These are phyloP conservation scores for Oryza meridionalis DNA, from an alignment of 176 grass and related monocot genomes.

Conservation along the genomic window DNA sequence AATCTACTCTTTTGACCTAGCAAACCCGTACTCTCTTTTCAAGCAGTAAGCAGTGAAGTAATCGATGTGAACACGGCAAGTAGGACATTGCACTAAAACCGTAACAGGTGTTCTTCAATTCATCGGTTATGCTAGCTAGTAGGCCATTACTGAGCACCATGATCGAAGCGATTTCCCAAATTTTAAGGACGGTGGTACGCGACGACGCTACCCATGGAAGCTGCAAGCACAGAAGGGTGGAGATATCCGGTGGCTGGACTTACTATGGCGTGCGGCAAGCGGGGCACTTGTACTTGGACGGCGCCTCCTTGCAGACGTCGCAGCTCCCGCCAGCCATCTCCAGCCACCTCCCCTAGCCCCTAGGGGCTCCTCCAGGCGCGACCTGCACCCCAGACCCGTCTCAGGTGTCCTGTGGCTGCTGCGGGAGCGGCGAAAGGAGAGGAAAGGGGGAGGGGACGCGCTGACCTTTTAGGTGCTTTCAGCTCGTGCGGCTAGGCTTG, in stretches of 20 bases:
- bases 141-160: neutral
- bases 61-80: neutral
- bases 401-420: neutral
- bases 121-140: neutral
- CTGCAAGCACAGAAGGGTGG: neutral
- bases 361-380: neutral
- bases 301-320: slow-evolving; percentile 71
- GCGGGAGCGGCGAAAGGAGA: neutral
- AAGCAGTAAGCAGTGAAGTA: neutral
- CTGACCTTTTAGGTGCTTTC: neutral
- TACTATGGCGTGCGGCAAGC: slow-evolving; percentile 81
- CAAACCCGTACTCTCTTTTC: neutral
- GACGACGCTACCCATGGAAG: neutral
- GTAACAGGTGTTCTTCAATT: neutral
- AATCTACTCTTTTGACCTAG: slow-evolving; percentile 9
- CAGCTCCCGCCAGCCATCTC: slow-evolving; percentile 56
- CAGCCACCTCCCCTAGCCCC: neutral
- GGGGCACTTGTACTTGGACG: slow-evolving; percentile 94
- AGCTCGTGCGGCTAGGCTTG: neutral
- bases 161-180: neutral
- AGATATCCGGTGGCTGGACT: slow-evolving; percentile 34
- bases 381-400: neutral
- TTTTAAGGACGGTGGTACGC: neutral
- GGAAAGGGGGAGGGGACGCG: neutral
- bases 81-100: neutral